A percentile compares a stretch with the other conserved stretches of the same genome.
phyloP scores from a whole-genome alignment of 306 rosid genomes.

The Morella rubra region DNA sequence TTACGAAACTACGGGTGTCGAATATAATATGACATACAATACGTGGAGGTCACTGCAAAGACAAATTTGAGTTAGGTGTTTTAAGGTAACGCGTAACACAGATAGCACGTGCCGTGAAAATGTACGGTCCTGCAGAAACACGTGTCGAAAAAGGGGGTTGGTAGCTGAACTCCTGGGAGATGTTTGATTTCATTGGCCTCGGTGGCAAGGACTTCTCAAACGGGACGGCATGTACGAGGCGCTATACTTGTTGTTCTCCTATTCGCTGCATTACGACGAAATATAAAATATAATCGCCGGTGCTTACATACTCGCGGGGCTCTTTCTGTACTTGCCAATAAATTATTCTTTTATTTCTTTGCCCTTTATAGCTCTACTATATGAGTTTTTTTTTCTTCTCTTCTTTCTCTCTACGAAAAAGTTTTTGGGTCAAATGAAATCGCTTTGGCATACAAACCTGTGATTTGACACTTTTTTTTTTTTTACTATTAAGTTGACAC shows the following conservation, averaged over 20 bases:
- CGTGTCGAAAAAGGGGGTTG: constrained; percentile 16
- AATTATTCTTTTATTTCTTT: too few relatives aligned
- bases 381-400: too few relatives aligned
- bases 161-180: not conserved
- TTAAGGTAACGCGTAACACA: too few relatives aligned
- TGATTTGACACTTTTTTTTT: too few relatives aligned
- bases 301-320: not conserved
- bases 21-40: not conserved
- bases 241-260: not conserved
- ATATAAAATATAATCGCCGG: not conserved
- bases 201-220: not conserved
- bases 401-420: too few relatives aligned
- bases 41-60: not conserved
- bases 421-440: too few relatives aligned
- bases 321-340: too few relatives aligned
- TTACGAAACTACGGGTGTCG: not conserved
- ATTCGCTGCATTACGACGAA: not conserved
- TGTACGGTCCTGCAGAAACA: not conserved
- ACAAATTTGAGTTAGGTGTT: not conserved
- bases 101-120: too few relatives aligned
- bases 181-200: not conserved
- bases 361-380: too few relatives aligned
- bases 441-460: too few relatives aligned
- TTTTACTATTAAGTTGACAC: too few relatives aligned
- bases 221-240: not conserved